Base-by-base conservation (phyloP, 176 grass and related monocot species). In the Oryza longistaminata region DNA sequence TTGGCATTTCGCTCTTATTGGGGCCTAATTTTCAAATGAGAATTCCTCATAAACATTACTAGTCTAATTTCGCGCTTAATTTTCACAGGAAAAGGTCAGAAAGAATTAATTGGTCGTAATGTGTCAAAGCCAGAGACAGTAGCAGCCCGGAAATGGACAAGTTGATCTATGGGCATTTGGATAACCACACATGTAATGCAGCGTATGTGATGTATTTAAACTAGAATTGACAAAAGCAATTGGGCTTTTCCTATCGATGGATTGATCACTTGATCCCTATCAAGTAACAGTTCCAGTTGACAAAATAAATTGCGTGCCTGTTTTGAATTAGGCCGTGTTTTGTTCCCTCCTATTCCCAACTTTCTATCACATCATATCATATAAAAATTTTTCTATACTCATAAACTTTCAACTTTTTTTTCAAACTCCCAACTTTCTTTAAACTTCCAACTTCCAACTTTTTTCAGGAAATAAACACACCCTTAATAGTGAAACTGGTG, bases 281-380 rank as follows among this genome's bases (percentile, higher is more conserved):
- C 58, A 19, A 64, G 53, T 26, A 82, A 46, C 37, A 73, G 50
- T 73, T 17, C 79, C 61, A 7, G 42, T 82, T 21, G 80, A 17
- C 69, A 64, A 82, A 73, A 16, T 29, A 1, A 4, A 19, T 21
- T 8, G 19, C 37, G 68, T 62, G 68, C 17, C 52, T 45, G 52
- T 17, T 45, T 44, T 6, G 34, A 82, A 27, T 31, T 31, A 31
- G 29, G 29, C 29, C 29, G 29, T 31, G 29, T 31, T 31, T 31
- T 2, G 29, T 31, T 31, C 2, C 29, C 29, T 3, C 29, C 2
- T 31, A 31, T 31, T 31, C 2, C 2, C 29, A 31, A 31, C 0
- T 31, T 31, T 31, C 2, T 0, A 31, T 31, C 29, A 31, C 29
- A 31, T 31, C 29, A 31, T 31, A 31, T 31, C 29, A 31, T 31